Base-by-base conservation (phyloP, 2,329 filamentous ascomycete species). In the Cladorrhinum sp. region DNA sequence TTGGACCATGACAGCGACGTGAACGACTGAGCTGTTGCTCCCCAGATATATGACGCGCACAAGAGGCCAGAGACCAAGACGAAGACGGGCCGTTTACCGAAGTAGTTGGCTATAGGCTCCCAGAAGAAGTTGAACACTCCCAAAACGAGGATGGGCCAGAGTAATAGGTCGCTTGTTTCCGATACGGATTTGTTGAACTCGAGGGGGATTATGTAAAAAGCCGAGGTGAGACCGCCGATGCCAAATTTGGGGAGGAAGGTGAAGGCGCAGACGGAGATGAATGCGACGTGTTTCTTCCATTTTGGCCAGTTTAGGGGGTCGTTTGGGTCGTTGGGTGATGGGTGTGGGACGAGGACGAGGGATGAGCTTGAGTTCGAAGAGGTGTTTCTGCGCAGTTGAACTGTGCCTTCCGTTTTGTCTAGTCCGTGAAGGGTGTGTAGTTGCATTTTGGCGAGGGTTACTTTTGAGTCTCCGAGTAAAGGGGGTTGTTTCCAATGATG, bases 101-200 rank as follows among this genome's bases (percentile, higher is more conserved):
- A 71, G 59, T 77, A 78, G 60, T 77, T 78, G 23, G 76, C 76
- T 16, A 80, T 22, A 5, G 78, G 78, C 4, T 81, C 77, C 78
- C 78, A 81, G 65, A 81, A 72, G 71, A 81, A 81, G 64, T 81
- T 81, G 68, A 77, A 79, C 2, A 74, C 62, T 4, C 78, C 79
- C 4, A 79, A 69, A 0, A 77, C 73, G 3, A 80, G 69, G 55
- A 80, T 76, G 1, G 76, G 69, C 55, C 78, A 79, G 6, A 80
- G 68, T 7, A 79, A 71, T n/a, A 80, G 71, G 48, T 76, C 75
- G 9, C 72, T 76, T 1, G 75, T 78, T 66, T 79, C 69, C 12
- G 69, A 69, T 68, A 74, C 72, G 1, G 75, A 71, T 66, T 77
- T 78, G 61, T 74, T 63, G 63, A 79, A 80, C 60, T 80, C 74